phyloP scores from a whole-genome alignment of 345 rosid genomes.

The Cochlearia excelsa region DNA sequence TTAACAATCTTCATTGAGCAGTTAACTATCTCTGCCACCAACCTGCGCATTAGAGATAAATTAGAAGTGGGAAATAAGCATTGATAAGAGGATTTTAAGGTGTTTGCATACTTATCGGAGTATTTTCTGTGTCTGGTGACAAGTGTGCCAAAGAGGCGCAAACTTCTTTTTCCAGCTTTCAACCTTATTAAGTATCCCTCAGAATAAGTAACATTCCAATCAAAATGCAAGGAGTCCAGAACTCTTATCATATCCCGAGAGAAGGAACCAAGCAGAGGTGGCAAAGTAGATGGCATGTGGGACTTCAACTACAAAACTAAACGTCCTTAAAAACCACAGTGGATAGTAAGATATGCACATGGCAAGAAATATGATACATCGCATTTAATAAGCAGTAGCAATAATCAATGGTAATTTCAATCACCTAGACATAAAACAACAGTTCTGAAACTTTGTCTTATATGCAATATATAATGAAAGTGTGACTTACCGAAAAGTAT shows the following conservation, averaged over 20 bases:
- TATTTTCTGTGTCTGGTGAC: slow-evolving; percentile 78
- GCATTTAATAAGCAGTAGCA: neutral
- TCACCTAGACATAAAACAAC: slow-evolving; percentile 20
- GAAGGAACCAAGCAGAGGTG: slow-evolving; percentile 55
- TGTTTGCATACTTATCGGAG: slow-evolving; percentile 61
- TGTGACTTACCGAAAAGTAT: slow-evolving; percentile 64
- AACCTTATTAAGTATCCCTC: slow-evolving; percentile 48
- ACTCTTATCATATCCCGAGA: slow-evolving; percentile 54
- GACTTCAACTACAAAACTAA: slow-evolving; percentile 64
- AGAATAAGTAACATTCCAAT: slow-evolving; percentile 37
- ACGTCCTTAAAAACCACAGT: slow-evolving; percentile 32
- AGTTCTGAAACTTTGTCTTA: slow-evolving; percentile 12
- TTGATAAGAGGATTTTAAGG: slow-evolving; percentile 9
- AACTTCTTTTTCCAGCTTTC: slow-evolving; percentile 76
- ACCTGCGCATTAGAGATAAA: slow-evolving; percentile 44
- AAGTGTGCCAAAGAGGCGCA: slow-evolving; percentile 66
- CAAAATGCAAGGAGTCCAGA: slow-evolving; percentile 63
- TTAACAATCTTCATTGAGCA: slow-evolving; percentile 59
- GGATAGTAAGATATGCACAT: slow-evolving; percentile 22
- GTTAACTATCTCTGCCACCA: slow-evolving; percentile 63
- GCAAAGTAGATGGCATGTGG: slow-evolving; percentile 70
- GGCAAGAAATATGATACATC: slow-evolving; percentile 11
- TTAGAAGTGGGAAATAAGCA: slow-evolving; percentile 10
- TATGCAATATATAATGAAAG: slow-evolving; percentile 16
- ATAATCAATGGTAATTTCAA: slow-evolving; percentile 4